Evolutionary conservation across 345 rosid genomes (phyloP).

Genomic region (Eucalyptus sp.): DNA sequence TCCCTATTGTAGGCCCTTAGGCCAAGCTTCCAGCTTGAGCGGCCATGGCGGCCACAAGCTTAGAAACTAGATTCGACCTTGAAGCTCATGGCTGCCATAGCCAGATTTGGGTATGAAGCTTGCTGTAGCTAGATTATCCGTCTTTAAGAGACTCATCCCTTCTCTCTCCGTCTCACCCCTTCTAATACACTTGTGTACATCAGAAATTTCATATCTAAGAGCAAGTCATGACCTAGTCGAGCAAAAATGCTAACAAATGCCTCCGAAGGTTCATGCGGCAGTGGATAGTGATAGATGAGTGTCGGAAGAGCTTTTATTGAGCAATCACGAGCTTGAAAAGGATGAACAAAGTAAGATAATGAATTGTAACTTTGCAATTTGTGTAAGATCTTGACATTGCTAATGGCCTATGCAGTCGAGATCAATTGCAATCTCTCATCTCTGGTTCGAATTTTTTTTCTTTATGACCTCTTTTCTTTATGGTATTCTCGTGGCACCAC

Average conservation of each 20-base stretch:
- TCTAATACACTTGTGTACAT: not conserved
- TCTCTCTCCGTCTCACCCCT: not conserved
- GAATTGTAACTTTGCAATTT: not conserved
- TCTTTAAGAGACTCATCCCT: not conserved
- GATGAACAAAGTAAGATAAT: not conserved
- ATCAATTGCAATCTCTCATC: not conserved
- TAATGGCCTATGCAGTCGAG: not conserved
- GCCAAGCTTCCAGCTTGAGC: slow-evolving; percentile 33
- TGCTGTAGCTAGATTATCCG: fast-evolving
- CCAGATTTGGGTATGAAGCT: not conserved
- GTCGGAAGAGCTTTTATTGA: not conserved
- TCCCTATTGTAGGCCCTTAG: slow-evolving; percentile 79
- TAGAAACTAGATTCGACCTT: not conserved
- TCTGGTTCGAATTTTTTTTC: not conserved
- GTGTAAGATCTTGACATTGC: not conserved
- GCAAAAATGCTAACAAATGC: not conserved
- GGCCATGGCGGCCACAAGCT: not conserved
- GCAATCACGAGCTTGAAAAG: not conserved
- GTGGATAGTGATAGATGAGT: not conserved
- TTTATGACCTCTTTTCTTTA: not conserved
- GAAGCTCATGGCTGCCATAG: not conserved
- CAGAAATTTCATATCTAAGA: not conserved
- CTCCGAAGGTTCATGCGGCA: not conserved
- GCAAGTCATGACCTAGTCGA: not conserved
- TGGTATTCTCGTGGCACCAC: not conserved